Evolutionary conservation across 805 yeast species (phyloP).

Genomic region (Kodamaea hsintzibuensis): DNA sequence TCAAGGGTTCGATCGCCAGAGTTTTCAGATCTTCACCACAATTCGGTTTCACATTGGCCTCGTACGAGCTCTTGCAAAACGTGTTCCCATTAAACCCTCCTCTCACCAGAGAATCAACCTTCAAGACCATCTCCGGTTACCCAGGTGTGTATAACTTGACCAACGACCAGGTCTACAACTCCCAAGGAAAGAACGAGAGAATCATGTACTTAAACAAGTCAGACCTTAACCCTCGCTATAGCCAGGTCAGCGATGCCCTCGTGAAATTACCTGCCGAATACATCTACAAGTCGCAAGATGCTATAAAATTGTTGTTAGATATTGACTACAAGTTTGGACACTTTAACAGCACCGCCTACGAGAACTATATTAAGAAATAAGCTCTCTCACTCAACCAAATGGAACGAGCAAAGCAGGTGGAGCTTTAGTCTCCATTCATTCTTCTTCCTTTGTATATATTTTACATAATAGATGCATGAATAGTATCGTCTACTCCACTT

Average conservation of each 20-base stretch:
- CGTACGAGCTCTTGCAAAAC: constrained; percentile 86
- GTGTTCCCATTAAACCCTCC: constrained; percentile 68
- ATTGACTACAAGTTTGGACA: constrained; percentile 61
- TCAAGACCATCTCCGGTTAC: constrained; percentile 45
- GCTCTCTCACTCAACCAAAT: not conserved
- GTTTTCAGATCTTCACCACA: constrained; percentile 95
- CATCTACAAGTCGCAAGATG: constrained; percentile 59
- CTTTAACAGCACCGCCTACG: constrained; percentile 52
- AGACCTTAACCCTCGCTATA: constrained; percentile 9
- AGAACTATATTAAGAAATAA: constrained; percentile 29
- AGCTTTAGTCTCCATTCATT: not conserved
- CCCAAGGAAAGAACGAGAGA: constrained; percentile 35
- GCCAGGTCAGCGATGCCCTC: constrained; percentile 39
- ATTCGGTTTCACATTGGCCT: constrained; percentile 97
- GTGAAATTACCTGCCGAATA: constrained; percentile 44
- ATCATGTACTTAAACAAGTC: constrained; percentile 36
- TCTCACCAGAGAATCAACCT: constrained; percentile 43
- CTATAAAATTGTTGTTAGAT: constrained; percentile 61
- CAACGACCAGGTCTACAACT: constrained; percentile 45
- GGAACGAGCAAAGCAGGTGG: not conserved
- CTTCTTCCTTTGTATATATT: not conserved
- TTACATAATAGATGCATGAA: not conserved
- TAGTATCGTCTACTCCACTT: not conserved
- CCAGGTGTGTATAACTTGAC: constrained; percentile 48
- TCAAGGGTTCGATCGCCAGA: constrained; percentile 96